A percentile compares a stretch with the other conserved stretches of the same genome.
Conservation (phyloP, 2,329 filamentous ascomycete species). For the Cryphonectria parasitica region DNA sequence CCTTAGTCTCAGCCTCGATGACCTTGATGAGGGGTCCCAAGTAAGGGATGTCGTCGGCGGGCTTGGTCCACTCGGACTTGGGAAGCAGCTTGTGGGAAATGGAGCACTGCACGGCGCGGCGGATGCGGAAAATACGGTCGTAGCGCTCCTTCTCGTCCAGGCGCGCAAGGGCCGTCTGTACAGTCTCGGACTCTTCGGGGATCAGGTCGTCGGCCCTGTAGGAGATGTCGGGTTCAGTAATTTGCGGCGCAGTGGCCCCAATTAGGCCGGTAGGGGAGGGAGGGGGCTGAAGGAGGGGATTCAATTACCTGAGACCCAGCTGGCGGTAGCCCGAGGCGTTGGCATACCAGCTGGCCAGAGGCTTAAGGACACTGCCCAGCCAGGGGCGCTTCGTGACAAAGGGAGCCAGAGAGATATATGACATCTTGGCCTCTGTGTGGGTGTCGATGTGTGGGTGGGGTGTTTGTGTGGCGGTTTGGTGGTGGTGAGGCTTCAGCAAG, state of each 20-base stretch:
- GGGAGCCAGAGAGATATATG: slow-evolving; percentile 72
- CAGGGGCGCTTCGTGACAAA: slow-evolving; percentile 84
- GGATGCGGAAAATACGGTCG: slow-evolving; percentile 96
- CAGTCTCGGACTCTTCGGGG: slow-evolving; percentile 85
- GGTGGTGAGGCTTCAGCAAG: slow-evolving; percentile 17
- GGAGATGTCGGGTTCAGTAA: background rate
- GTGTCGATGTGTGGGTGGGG: slow-evolving; percentile 36
- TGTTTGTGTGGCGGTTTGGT: slow-evolving; percentile 29
- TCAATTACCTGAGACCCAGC: slow-evolving; percentile 83
- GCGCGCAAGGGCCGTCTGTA: slow-evolving; percentile 87
- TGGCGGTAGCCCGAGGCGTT: slow-evolving; percentile 90
- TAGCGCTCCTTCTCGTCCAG: slow-evolving; percentile 89
- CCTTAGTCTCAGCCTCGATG: slow-evolving; percentile 53
- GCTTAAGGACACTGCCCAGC: slow-evolving; percentile 78
- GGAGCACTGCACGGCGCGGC: slow-evolving; percentile 84
- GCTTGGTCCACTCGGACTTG: slow-evolving; percentile 64
- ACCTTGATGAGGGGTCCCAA: slow-evolving; percentile 56
- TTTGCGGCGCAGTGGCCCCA: slow-evolving; percentile 14
- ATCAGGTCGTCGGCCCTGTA: slow-evolving; percentile 90
- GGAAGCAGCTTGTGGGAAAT: slow-evolving; percentile 67
- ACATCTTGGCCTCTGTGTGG: slow-evolving; percentile 56
- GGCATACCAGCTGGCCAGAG: slow-evolving; percentile 85
- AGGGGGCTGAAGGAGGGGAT: slow-evolving; percentile 12
- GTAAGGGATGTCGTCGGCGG: slow-evolving; percentile 60
- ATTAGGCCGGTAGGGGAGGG: background rate